These are phyloP conservation scores for Clonostachys rhizophaga DNA, from an alignment of 2,329 filamentous ascomycete species.

Conservation along the genomic window DNA sequence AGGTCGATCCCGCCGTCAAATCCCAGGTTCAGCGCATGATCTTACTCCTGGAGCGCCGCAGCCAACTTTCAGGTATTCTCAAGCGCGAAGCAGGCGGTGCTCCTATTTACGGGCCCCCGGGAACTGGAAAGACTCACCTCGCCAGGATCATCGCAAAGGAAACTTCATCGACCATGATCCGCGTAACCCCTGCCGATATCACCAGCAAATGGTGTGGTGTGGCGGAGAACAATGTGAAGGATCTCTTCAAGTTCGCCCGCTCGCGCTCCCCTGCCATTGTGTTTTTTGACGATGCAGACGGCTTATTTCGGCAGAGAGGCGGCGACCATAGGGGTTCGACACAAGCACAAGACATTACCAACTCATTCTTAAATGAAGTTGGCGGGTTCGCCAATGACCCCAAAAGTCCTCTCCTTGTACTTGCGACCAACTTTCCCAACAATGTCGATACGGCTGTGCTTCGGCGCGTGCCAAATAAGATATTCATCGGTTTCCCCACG, in stretches of 20 bases:
- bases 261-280: not conserved
- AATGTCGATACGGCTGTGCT: not conserved
- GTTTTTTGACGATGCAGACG: not conserved
- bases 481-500: not conserved
- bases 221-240: not conserved
- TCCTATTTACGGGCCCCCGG: not conserved
- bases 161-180: not conserved
- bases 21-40: no score
- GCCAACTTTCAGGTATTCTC: no score
- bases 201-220: not conserved
- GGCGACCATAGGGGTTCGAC: no score
- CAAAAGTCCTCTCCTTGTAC: not conserved
- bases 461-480: not conserved
- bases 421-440: not conserved
- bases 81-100: no score
- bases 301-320: not conserved
- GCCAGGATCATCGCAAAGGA: not conserved
- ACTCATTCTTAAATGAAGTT: not conserved
- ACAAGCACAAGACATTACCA: not conserved
- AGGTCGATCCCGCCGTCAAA: no score
- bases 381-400: not conserved
- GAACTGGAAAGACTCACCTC: not conserved
- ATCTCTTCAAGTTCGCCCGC: not conserved
- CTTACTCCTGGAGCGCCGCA: no score
- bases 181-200: not conserved